Evolutionary conservation across 2,329 filamentous ascomycete species (phyloP).

Genomic region (Cladophialophora exuberans): DNA sequence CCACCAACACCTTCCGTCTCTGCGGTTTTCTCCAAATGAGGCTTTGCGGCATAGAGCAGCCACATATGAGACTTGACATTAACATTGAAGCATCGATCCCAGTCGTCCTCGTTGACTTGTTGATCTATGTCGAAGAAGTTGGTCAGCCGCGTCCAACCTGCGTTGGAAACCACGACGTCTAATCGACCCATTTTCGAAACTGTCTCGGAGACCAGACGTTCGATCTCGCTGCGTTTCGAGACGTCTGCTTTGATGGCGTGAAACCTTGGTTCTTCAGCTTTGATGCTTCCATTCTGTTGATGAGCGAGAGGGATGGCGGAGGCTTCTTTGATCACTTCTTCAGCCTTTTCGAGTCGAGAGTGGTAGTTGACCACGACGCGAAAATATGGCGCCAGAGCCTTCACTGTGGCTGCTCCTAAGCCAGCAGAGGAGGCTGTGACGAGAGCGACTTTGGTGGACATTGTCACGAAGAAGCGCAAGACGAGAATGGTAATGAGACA

Average conservation of each 20-base stretch:
- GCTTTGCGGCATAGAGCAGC: conserved; percentile 60
- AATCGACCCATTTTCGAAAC: conserved; percentile 50
- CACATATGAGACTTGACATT: conserved; percentile 67
- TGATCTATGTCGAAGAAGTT: conserved; percentile 38
- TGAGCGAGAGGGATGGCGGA: conserved; percentile 22
- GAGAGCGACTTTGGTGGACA: conserved; percentile 33
- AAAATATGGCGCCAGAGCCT: conserved; percentile 31
- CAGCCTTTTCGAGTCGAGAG: conserved; percentile 32
- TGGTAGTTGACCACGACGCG: conserved; percentile 35
- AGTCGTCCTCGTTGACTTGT: conserved; percentile 55
- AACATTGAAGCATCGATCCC: conserved; percentile 63
- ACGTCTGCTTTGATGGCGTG: conserved; percentile 34
- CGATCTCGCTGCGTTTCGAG: conserved; percentile 31
- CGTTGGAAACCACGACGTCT: conserved; percentile 50
- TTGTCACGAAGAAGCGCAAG: too few relatives aligned
- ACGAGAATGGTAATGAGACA: too few relatives aligned
- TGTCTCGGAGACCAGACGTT: conserved; percentile 49
- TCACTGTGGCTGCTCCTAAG: conserved; percentile 33
- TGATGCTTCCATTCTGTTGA: neutral
- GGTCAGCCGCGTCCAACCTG: conserved; percentile 45
- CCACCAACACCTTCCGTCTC: conserved; percentile 22
- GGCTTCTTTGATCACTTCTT: conserved; percentile 32
- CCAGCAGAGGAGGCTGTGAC: conserved; percentile 34
- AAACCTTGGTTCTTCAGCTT: conserved; percentile 24
- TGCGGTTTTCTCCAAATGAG: conserved; percentile 56